Conservation (phyloP, 2,329 filamentous ascomycete genomes). For the Teratosphaeria pseudoeucalypti region DNA sequence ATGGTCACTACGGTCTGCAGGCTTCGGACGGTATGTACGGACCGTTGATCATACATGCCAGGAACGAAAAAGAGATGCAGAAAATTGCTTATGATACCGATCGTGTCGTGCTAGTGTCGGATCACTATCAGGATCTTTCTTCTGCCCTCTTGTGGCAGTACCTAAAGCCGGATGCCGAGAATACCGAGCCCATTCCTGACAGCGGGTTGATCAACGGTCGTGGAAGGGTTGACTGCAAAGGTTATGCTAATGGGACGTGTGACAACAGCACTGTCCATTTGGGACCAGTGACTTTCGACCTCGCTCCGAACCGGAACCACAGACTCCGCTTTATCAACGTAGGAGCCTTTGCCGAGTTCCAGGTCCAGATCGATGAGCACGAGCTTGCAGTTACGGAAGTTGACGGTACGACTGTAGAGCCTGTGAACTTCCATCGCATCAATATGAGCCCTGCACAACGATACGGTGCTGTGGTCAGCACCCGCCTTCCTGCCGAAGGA, state of each 20-base stretch:
- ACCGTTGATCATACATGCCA: constrained; percentile 47
- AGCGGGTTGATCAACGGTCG: constrained; percentile 35
- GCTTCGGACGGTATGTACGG: constrained; percentile 53
- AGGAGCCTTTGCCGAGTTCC: constrained; percentile 55
- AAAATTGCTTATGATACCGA: constrained; percentile 40
- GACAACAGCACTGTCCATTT: constrained; percentile 21
- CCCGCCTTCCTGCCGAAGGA: constrained; percentile 29
- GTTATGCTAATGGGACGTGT: constrained; percentile 28
- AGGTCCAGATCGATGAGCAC: constrained; percentile 57
- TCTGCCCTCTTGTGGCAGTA: constrained; percentile 43
- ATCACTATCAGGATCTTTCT: constrained; percentile 54
- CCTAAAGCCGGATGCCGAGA: constrained; percentile 38
- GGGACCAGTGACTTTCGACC: constrained; percentile 22
- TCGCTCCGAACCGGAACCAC: constrained; percentile 40
- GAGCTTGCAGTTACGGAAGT: constrained; percentile 53
- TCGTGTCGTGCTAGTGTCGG: constrained; percentile 53
- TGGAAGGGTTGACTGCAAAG: constrained; percentile 27
- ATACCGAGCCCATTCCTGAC: constrained; percentile 47
- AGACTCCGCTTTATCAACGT: constrained; percentile 54
- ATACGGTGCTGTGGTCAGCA: constrained; percentile 54
- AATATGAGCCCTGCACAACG: constrained; percentile 59
- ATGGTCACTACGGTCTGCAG: constrained; percentile 50
- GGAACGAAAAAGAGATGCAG: constrained; percentile 35
- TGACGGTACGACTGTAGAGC: constrained; percentile 53
- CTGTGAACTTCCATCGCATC: constrained; percentile 45